These are phyloP conservation scores for Calamus simplicifolius DNA, from an alignment of 176 grass and related monocot species.

Conservation along the genomic window DNA sequence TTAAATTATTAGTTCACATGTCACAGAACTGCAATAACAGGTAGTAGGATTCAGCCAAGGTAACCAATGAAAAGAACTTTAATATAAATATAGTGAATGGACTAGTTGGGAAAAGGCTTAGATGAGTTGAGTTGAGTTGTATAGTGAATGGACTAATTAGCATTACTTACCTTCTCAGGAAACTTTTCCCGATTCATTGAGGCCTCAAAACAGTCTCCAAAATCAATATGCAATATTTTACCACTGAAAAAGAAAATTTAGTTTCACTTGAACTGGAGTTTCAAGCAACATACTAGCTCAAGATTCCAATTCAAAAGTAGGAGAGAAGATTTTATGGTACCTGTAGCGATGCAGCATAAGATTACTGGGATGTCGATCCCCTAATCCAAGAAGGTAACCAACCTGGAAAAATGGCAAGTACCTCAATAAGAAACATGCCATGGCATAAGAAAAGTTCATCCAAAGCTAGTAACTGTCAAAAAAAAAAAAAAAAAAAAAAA, in stretches of 20 bases:
- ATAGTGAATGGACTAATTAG: no score
- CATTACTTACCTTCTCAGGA: slow-evolving; percentile 75
- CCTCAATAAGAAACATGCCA: slow-evolving; percentile 10
- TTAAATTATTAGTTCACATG: no score
- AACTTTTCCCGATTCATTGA: slow-evolving; percentile 99
- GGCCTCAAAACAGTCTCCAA: slow-evolving; percentile 96
- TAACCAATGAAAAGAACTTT: no score
- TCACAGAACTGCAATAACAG: not conserved
- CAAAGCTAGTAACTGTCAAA: not conserved
- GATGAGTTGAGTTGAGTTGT: no score
- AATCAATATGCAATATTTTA: slow-evolving; percentile 99
- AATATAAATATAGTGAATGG: no score
- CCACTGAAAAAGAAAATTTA: slow-evolving; percentile 46
- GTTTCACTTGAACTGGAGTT: no score
- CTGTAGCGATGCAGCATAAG: slow-evolving; percentile 93
- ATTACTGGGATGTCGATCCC: slow-evolving; percentile 97
- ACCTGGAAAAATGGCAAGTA: slow-evolving; percentile 54
- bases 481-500: slow-evolving; percentile 16
- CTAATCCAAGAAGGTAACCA: slow-evolving; percentile 94
- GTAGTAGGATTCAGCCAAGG: no score
- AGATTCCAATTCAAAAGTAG: no score
- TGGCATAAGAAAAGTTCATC: no score
- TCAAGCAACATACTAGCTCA: no score
- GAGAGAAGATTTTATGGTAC: slow-evolving; percentile 19
- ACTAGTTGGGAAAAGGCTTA: no score